These are phyloP conservation scores for Candida dubliniensis DNA, from an alignment of 1,139 yeast genomes.

Conservation along the genomic window DNA sequence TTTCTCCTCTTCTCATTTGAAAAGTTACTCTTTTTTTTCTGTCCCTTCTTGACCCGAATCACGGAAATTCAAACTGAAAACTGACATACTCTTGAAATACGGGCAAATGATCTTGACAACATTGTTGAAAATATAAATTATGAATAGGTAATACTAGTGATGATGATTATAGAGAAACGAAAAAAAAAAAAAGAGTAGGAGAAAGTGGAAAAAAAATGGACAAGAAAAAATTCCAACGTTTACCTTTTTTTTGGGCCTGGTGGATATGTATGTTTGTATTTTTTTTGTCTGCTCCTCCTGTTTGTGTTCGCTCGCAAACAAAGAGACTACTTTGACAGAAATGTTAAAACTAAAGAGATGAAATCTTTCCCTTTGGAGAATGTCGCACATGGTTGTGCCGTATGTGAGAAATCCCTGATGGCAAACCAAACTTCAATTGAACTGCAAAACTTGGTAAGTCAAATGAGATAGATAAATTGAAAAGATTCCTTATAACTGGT, in stretches of 20 bases:
- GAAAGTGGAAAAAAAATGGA: constrained; percentile 2
- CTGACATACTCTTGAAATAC: constrained; percentile 46
- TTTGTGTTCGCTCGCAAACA: neutral
- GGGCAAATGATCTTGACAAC: constrained; percentile 45
- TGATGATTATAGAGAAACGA: constrained; percentile 1
- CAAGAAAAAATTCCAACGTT: constrained; percentile 1
- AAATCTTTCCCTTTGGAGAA: no score
- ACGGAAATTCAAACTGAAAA: neutral
- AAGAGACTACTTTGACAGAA: neutral
- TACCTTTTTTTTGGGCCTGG: neutral
- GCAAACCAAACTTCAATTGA: no score
- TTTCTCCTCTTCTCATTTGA: neutral
- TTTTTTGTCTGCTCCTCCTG: no score
- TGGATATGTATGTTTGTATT: neutral
- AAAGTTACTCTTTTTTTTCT: neutral
- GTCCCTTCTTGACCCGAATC: neutral
- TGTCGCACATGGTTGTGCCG: neutral
- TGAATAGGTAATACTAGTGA: constrained; percentile 1
- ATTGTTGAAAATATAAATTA: constrained; percentile 16
- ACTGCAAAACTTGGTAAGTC: no score
- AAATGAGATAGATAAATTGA: no score
- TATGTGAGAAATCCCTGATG: no score
- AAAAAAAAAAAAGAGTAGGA: constrained; percentile 1
- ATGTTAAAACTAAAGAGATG: no score
- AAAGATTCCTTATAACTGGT: no score